Conservation (phyloP, 2,329 filamentous ascomycete genomes). For the Grosmannia serpens region DNA sequence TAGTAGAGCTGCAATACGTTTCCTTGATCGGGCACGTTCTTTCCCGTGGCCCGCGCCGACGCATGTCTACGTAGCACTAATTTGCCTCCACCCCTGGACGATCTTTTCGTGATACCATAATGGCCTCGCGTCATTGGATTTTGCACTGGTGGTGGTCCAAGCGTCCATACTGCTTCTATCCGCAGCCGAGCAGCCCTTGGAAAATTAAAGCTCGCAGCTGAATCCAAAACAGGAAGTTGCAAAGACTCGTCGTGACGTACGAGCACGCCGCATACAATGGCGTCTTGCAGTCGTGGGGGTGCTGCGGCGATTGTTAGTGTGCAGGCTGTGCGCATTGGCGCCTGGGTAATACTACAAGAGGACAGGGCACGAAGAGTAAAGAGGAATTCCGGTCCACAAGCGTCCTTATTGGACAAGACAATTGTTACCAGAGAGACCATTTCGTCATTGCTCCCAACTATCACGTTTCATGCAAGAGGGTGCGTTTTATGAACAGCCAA, state of each 20-base stretch:
- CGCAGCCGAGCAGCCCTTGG: neutral
- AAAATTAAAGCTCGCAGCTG: neutral
- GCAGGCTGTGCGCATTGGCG: neutral
- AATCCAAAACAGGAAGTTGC: neutral
- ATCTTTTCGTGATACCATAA: too few species aligned
- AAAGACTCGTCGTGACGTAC: neutral
- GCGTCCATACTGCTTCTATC: neutral
- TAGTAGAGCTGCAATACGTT: too few species aligned
- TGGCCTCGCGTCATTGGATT: too few species aligned
- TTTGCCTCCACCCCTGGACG: too few species aligned
- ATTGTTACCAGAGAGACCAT: neutral
- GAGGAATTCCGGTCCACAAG: too few species aligned
- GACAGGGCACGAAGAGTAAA: neutral
- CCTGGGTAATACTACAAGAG: neutral
- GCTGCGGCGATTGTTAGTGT: neutral
- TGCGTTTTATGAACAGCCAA: neutral
- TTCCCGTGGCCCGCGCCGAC: too few species aligned
- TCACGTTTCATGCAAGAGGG: neutral
- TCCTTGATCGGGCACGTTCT: too few species aligned
- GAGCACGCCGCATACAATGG: neutral
- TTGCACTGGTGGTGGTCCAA: neutral
- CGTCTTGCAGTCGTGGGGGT: neutral
- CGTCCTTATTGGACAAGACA: too few species aligned
- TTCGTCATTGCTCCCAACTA: neutral
- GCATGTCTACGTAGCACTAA: too few species aligned